Evolutionary conservation across 805 yeast species (phyloP).

Genomic region (Barnettozyma botsteinii): DNA sequence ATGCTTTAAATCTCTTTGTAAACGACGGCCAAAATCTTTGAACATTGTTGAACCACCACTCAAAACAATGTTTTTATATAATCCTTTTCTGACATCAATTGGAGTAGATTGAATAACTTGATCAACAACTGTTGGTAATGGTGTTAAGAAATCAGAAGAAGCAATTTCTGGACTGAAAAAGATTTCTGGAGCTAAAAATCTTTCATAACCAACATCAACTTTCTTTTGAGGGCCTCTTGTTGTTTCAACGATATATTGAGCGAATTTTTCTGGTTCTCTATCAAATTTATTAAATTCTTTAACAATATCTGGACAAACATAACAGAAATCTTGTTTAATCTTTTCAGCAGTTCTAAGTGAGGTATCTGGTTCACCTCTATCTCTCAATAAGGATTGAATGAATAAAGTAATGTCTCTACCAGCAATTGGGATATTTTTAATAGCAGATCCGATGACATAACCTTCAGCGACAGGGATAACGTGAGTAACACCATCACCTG

Average conservation of each 20-base stretch:
- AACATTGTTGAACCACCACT: constrained; percentile 99
- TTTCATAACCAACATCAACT: constrained; percentile 95
- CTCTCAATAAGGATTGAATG: constrained; percentile 89
- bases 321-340: constrained; percentile 94
- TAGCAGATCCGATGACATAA: constrained; percentile 95
- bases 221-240: constrained; percentile 49
- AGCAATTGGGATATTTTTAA: constrained; percentile 96
- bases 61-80: constrained; percentile 90
- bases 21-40: constrained; percentile 94
- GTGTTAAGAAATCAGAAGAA: constrained; percentile 90
- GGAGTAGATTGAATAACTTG: constrained; percentile 93
- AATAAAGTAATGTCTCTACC: constrained; percentile 96
- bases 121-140: constrained; percentile 94
- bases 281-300: constrained; percentile 94
- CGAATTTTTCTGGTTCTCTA: constrained; percentile 88
- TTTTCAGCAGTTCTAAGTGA: constrained; percentile 93
- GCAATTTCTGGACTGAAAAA: constrained; percentile 98
- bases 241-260: constrained; percentile 84
- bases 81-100: constrained; percentile 94
- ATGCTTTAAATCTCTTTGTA: constrained; percentile 87
- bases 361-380: constrained; percentile 93
- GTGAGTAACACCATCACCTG: constrained; percentile 99
- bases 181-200: constrained; percentile 98
- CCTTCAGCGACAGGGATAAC: constrained; percentile 99
- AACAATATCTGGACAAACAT: constrained; percentile 96